Evolutionary conservation across 2,329 filamentous ascomycete genomes (phyloP).

Genomic region (Hansfordia pulvinata): DNA sequence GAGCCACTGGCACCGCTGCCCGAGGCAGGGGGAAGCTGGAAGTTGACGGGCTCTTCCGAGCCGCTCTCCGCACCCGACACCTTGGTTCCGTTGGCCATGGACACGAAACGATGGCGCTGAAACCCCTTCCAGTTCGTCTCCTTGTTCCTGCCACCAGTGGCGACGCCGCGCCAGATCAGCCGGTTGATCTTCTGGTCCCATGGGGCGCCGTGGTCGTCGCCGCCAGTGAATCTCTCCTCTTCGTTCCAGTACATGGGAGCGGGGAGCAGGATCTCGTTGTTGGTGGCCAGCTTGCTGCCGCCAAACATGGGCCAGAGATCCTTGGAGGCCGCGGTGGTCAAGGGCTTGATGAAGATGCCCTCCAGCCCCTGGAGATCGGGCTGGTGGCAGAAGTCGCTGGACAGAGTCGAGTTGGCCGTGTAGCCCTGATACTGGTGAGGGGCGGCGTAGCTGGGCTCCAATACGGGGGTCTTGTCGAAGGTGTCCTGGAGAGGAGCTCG

Average conservation of each 20-base stretch:
- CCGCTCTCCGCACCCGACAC: constrained; percentile 33
- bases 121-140: constrained; percentile 56
- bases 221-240: constrained; percentile 47
- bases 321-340: constrained; percentile 41
- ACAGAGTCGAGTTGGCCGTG: constrained; percentile 46
- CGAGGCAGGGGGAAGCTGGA: constrained; percentile 30
- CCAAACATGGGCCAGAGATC: constrained; percentile 52
- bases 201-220: constrained; percentile 32
- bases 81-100: constrained; percentile 56
- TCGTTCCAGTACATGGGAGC: constrained; percentile 56
- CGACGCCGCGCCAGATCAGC: constrained; percentile 53
- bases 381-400: constrained; percentile 51
- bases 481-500: constrained; percentile 25
- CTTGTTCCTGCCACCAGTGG: constrained; percentile 48
- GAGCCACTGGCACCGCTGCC: no score
- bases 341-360: constrained; percentile 49
- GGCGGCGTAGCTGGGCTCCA: constrained; percentile 29
- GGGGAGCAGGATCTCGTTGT: constrained; percentile 58
- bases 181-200: constrained; percentile 43
- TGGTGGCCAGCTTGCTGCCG: constrained; percentile 54
- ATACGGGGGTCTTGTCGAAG: constrained; percentile 28
- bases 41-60: constrained; percentile 31
- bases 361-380: constrained; percentile 49
- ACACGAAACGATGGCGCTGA: constrained; percentile 62
- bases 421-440: constrained; percentile 42